Base-by-base conservation (phyloP, 805 yeast genomes). In the Saccharomycopsis sp. region DNA sequence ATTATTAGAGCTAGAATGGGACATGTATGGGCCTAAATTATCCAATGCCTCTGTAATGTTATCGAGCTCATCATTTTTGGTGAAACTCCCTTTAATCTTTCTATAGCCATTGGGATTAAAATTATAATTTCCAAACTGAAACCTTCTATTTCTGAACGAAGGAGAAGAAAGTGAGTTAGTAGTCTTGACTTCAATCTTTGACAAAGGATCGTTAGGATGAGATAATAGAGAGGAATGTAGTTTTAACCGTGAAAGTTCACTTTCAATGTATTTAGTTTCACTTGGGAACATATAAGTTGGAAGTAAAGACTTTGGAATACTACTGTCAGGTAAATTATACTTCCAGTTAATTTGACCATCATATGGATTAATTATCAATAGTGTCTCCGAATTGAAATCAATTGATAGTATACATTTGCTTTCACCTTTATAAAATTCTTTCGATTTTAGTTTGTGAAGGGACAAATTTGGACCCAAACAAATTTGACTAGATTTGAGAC, bases 291-390 rank as follows among this genome's bases (percentile, higher is more conserved):
- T 31, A 30, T 52, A 53, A 23, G 47, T 48, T 9, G 59, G 60
- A 14, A 56, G 39, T 18, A 52, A 37, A 2, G 53, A 40, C 15
- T 41, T 39, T 12, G 54, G 52, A 19, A 59, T 57, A 3, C 63
- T 55, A 3, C 27, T 31, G 3, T 19, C 20, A 1, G 75, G 74
- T 19, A 73, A 49, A 18, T 62, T 59, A 48, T 66, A 72, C 48
- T 67, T 58, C 52, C 58, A 51, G 28, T 42, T 45, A 21, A 51
- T 46, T 2, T 53, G 54, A 21, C 55, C 53, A 13, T 53, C 51
- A 4, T 50, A 36, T 5, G 56, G 36, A 21, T 56, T 55, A 33
- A 60, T 39, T 20, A 57, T 34, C 29, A 38, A 51, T 4, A 54
- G 32, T 1, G 44, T 45, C 21, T 37, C 25, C 3, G 29, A 20